Evolutionary conservation across 352 stramenopile genomes (phyloP), one percentile per base, ranked within the genome.

Genomic region (Phytopythium mirpurense): DNA sequence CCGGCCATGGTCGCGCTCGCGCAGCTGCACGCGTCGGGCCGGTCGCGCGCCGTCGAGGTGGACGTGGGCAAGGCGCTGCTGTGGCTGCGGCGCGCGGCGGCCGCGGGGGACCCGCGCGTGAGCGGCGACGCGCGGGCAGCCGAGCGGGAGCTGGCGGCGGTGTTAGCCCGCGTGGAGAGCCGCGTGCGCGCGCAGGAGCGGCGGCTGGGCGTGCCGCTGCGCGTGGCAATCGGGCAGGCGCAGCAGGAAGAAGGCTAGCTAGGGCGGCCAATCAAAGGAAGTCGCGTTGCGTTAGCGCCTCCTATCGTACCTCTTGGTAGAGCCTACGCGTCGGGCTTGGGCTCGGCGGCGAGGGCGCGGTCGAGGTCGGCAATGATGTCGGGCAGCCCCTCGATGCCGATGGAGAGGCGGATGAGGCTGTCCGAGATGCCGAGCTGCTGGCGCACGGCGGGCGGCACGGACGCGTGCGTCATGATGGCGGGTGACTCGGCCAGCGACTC

Each of bases 391-490:
- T 98, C 93, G 48, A 98, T 96, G 36, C 93, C 91, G 35, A 97
- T 88, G 2, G 90, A 97, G 9, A 95, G 70, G 38, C 93, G 87
- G 59, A 98, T 92, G 63, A 98, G 88, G 56, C 77, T 92, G 72
- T 97, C 89, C 42, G 86, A 96, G 61, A 97, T 96, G 53, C 89
- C 91, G 36, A 96, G 74, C 72, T 88, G 77, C 71, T 90, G 73
- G 46, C 88, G 83, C 60, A 96, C 65, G 59, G 93, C 87, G 48
- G 87, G 61, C 10, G 90, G 78, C 75, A 97, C 88, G 15, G 95
- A 96, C 15, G 78, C 87, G 67, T 98, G 94, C 14, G 93, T 99
- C 59, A 97, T 98, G 49, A 93, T 95, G 11, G 91, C 90, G 34
- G 94, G 96, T 54, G 97, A 96, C 63, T 98, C 61, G 32, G 43